phyloP scores from a whole-genome alignment of 371 early-diverging fungal species.

The Paraphysoderma sedebokerense region DNA sequence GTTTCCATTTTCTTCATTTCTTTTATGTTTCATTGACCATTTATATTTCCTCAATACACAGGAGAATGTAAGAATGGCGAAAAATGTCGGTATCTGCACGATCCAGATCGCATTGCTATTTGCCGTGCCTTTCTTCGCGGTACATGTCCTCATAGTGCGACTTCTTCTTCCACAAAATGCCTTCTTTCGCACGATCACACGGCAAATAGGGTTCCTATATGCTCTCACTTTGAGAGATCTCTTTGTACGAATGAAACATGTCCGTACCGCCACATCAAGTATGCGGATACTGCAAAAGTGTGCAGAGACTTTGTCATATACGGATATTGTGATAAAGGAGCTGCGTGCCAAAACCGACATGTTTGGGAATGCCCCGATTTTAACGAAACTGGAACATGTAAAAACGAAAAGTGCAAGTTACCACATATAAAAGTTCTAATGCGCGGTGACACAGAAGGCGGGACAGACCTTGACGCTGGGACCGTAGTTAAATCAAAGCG shows the following conservation, averaged over 20 bases:
- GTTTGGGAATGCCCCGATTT: constrained; percentile 31
- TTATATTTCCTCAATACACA: too few relatives aligned
- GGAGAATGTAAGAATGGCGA: constrained; percentile 12
- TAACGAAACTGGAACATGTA: constrained; percentile 19
- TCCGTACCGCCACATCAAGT: constrained; percentile 21
- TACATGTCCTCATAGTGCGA: constrained; percentile 3
- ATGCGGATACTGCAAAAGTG: constrained; percentile 15
- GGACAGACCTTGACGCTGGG: too few relatives aligned
- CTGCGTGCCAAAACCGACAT: constrained; percentile 19
- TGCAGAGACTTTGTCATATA: constrained; percentile 23
- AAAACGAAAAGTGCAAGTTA: constrained; percentile 13
- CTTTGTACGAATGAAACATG: constrained; percentile 17
- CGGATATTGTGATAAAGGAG: constrained; percentile 23
- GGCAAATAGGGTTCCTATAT: constrained; percentile 20
- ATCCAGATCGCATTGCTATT: constrained; percentile 11
- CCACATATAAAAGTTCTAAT: too few relatives aligned
- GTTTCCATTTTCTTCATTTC: too few relatives aligned
- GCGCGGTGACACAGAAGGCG: too few relatives aligned
- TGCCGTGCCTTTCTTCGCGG: constrained; percentile 13
- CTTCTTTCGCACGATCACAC: constrained; percentile 19
- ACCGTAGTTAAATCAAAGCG: too few relatives aligned
- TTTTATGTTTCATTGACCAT: too few relatives aligned
- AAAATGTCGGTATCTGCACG: constrained; percentile 14
- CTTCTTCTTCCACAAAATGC: too few relatives aligned
- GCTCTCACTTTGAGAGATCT: constrained; percentile 20